These are phyloP conservation scores for Sungouiozyma ichnusensis DNA, from an alignment of 805 yeast species.

Conservation along the genomic window DNA sequence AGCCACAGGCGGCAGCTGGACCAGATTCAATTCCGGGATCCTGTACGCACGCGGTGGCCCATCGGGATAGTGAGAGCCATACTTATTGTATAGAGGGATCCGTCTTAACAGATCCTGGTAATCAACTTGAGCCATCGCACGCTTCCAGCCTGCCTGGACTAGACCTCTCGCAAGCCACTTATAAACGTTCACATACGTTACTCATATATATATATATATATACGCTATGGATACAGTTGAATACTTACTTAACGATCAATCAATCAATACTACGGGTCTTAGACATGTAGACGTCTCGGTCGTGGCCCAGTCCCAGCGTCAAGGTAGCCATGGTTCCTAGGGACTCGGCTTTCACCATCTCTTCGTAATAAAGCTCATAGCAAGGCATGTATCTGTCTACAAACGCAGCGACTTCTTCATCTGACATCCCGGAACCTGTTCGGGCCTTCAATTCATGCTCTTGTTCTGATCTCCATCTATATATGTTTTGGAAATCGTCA, in stretches of 20 bases:
- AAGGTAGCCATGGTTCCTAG: constrained; percentile 23
- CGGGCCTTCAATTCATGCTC: constrained; percentile 19
- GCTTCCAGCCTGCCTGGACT: too few relatives aligned
- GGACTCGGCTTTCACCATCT: constrained; percentile 29
- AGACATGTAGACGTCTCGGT: constrained; percentile 15
- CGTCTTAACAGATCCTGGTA: constrained; percentile 7
- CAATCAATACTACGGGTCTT: constrained; percentile 11
- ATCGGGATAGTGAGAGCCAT: constrained; percentile 16
- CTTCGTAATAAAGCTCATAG: constrained; percentile 56
- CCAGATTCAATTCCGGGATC: constrained; percentile 12
- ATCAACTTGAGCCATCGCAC: neutral
- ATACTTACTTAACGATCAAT: neutral
- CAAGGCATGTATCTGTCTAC: constrained; percentile 82
- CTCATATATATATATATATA: neutral
- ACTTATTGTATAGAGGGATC: constrained; percentile 17
- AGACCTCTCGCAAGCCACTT: too few relatives aligned
- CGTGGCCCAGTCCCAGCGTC: constrained; percentile 21
- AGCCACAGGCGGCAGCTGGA: constrained; percentile 10
- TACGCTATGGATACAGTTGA: neutral
- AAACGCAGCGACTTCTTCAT: constrained; percentile 53
- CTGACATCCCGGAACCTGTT: constrained; percentile 73
- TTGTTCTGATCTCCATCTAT: constrained; percentile 69
- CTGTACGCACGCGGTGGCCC: constrained; percentile 3
- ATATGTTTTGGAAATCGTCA: constrained; percentile 48
- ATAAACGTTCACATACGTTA: constrained; percentile 8